Base-by-base conservation (phyloP, 1,284 basidiomycete genomes). In the Mycena sp. region DNA sequence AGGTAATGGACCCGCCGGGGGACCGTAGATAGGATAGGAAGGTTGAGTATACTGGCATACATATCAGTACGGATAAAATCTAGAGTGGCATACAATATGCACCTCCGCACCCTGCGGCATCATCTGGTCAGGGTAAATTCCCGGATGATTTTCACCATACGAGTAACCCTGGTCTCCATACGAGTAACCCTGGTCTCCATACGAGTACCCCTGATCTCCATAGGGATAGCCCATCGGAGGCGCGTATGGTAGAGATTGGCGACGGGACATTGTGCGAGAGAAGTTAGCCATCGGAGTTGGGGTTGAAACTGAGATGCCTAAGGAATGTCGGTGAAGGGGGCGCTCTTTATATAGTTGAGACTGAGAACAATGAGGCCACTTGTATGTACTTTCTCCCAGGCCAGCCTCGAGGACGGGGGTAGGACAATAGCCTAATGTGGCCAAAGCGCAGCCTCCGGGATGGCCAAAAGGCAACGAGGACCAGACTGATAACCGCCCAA, bases 331-430 rank as follows among this genome's bases (percentile, higher is more conserved):
- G n/a, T n/a, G n/a, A n/a, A 50, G 29, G 37, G 21, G 23, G 41
- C 23, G 29, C 50, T 50, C 44, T 64, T 61, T 67, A 64, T 67
- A 62, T 14, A 41, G 5, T 32, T 19, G 23, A 30, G 44, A 46
- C 43, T 44, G 45, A 37, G 28, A 63, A 64, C 65, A 67, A 67
- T 62, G 65, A 67, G 65, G 65, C 52, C 52, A 49, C 54, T 38
- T 26, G n/a, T n/a, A 52, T 48, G 48, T 59, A 46, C 50, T 63
- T n/a, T n/a, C 57, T 66, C 61, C 52, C 65, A 67, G 58, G 53
- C n/a, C n/a, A 37, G 62, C 65, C 65, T 67, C 65, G 65, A 67
- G 65, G 65, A 67, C 59, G 35, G 51, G 59, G 65, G 14, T 46
- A 61, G 65, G 65, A 61, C 58, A 67, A 65, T n/a, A n/a, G n/a